Conservation (phyloP, 163 green algal species). For the Chlamydomonas reinhardtii region DNA sequence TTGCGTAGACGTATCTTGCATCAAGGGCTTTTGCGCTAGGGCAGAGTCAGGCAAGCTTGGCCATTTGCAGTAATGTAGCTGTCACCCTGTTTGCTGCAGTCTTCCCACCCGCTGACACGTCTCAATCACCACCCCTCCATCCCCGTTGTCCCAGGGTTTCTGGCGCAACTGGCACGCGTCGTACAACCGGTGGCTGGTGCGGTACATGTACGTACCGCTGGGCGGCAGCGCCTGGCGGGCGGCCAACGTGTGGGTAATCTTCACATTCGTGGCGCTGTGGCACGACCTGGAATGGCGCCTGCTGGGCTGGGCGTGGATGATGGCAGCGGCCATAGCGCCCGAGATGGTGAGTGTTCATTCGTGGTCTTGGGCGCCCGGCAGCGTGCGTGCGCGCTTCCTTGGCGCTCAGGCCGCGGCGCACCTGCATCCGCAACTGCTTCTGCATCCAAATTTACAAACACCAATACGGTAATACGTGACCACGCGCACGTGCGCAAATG, state of each 20-base stretch:
- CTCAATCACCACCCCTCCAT: too few species aligned
- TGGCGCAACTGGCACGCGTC: slow-evolving; percentile 95
- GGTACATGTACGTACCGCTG: slow-evolving; percentile 95
- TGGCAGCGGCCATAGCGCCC: slow-evolving; percentile 60
- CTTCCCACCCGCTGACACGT: too few species aligned
- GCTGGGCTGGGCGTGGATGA: slow-evolving; percentile 89
- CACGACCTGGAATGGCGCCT: slow-evolving; percentile 93
- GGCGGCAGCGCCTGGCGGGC: slow-evolving; percentile 73
- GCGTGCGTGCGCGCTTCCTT: too few species aligned
- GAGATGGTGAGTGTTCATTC: slow-evolving; percentile 69
- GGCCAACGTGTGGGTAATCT: slow-evolving; percentile 92
- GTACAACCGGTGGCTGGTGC: slow-evolving; percentile 94
- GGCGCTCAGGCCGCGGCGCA: too few species aligned
- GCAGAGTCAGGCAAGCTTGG: too few species aligned
- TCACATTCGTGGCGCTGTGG: slow-evolving; percentile 97
- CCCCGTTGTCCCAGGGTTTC: slow-evolving; percentile 75
- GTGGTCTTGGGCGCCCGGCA: too few species aligned
- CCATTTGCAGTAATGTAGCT: too few species aligned
- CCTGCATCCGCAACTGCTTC: not conserved
- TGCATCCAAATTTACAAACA: not conserved
- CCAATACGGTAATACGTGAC: too few species aligned
- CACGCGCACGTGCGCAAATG: too few species aligned
- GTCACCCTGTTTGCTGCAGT: too few species aligned
- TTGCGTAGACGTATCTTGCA: too few species aligned
- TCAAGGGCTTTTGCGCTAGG: too few species aligned